These are phyloP conservation scores for Cordyceps sp. DNA, from an alignment of 2,329 filamentous ascomycete species.

Conservation along the genomic window DNA sequence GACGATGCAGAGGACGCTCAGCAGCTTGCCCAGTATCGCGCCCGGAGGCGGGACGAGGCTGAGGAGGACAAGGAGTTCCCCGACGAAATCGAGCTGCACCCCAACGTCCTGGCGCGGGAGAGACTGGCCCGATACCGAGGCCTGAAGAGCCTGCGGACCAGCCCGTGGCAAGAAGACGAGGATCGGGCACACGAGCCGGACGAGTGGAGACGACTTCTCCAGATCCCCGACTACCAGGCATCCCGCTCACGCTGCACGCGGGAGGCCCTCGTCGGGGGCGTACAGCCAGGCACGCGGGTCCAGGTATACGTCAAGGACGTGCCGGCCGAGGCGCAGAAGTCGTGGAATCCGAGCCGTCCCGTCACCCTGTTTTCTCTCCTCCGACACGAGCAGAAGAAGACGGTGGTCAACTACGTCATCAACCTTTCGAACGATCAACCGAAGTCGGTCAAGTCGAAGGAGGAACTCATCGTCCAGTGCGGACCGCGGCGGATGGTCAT, in stretches of 20 bases:
- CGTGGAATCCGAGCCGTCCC: conserved; percentile 35
- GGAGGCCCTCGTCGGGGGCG: conserved; percentile 79
- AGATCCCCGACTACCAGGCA: conserved; percentile 78
- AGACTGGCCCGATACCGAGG: conserved; percentile 76
- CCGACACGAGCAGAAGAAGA: conserved; percentile 88
- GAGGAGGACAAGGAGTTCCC: conserved; percentile 91
- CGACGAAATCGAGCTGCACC: conserved; percentile 89
- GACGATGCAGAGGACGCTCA: conserved; percentile 67
- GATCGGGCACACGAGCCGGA: conserved; percentile 77
- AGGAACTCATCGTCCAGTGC: conserved; percentile 80
- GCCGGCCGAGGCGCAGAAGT: conserved; percentile 23
- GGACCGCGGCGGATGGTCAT: conserved; percentile 75
- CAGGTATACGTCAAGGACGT: conserved; percentile 53
- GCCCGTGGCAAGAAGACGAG: conserved; percentile 76
- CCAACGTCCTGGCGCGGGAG: conserved; percentile 72
- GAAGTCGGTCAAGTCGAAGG: conserved; percentile 73
- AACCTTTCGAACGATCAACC: conserved; percentile 65
- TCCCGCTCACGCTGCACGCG: conserved; percentile 60
- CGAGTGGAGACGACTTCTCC: conserved; percentile 74
- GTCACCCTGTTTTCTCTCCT: conserved; percentile 72
- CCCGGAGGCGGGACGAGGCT: conserved; percentile 61
- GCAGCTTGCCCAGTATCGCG: conserved; percentile 68
- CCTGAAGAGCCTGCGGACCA: conserved; percentile 78
- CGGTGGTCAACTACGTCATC: conserved; percentile 77
- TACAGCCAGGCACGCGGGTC: conserved; percentile 69